Percentiles rank a stretch among this genome's conserved stretches.
These are phyloP conservation scores for Diaporthe ilicicola DNA, from an alignment of 2,329 filamentous ascomycete genomes.

Conservation along the genomic window DNA sequence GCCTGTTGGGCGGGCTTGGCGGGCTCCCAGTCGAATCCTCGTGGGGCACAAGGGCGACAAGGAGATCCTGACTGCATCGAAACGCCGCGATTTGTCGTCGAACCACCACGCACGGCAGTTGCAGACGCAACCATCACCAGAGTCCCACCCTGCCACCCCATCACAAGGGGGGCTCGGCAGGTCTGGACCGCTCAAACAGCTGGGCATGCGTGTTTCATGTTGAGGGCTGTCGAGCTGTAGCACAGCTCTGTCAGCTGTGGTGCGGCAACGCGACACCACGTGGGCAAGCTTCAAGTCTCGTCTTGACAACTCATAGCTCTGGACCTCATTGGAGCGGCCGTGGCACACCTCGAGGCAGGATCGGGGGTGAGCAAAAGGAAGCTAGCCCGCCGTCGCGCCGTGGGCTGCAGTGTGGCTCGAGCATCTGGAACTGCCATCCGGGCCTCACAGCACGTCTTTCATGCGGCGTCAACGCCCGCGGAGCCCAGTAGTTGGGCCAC, in stretches of 20 bases:
- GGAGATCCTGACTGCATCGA: slow-evolving; percentile 14
- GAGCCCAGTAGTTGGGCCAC: neutral
- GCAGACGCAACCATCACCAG: slow-evolving; percentile 19
- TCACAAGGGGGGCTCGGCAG: slow-evolving; percentile 5
- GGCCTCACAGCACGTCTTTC: slow-evolving; percentile 7
- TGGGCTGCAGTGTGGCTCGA: slow-evolving; percentile 7
- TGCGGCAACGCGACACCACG: slow-evolving; percentile 22
- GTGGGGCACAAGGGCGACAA: neutral
- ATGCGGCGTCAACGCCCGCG: neutral
- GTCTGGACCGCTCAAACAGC: slow-evolving; percentile 28
- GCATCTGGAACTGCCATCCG: neutral
- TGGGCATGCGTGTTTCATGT: slow-evolving; percentile 30
- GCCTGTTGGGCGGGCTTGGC: neutral
- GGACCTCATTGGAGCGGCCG: slow-evolving; percentile 1
- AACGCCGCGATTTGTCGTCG: slow-evolving; percentile 26
- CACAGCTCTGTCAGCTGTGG: slow-evolving; percentile 27
- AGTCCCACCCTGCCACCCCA: slow-evolving; percentile 11
- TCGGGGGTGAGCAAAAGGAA: neutral
- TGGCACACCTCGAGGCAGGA: neutral
- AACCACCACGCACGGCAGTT: slow-evolving; percentile 26
- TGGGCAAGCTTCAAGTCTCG: slow-evolving; percentile 8
- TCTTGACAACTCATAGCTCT: slow-evolving; percentile 1
- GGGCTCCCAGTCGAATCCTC: slow-evolving; percentile 1
- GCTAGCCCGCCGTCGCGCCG: neutral
- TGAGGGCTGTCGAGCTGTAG: slow-evolving; percentile 21